Percentiles rank a stretch among this genome's conserved stretches.
These are phyloP conservation scores for Helicostylum pulchrum DNA, from an alignment of 192 early-diverging fungal species.

Conservation along the genomic window DNA sequence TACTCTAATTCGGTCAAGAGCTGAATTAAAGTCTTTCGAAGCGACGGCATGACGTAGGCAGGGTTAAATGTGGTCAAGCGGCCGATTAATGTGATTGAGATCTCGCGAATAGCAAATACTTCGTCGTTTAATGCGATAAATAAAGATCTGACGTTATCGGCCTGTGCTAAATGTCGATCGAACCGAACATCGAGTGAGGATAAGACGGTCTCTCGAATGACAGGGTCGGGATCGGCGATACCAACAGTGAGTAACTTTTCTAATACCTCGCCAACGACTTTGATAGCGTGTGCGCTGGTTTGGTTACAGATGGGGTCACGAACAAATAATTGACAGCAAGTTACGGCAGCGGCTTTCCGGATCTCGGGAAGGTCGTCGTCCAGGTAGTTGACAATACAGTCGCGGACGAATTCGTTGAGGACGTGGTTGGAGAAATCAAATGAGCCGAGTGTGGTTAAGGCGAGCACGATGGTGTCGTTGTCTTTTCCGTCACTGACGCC, in stretches of 20 bases:
- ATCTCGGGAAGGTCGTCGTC: slow-evolving; percentile 75
- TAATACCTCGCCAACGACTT: slow-evolving; percentile 84
- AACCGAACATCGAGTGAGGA: slow-evolving; percentile 77
- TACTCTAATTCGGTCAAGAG: slow-evolving; percentile 91
- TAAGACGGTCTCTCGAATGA: slow-evolving; percentile 75
- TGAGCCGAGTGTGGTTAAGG: slow-evolving; percentile 74
- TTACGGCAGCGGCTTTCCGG: slow-evolving; percentile 80
- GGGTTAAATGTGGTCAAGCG: slow-evolving; percentile 84
- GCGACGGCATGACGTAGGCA: slow-evolving; percentile 86
- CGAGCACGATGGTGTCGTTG: slow-evolving; percentile 74
- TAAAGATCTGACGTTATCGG: slow-evolving; percentile 84
- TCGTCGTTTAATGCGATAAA: slow-evolving; percentile 92
- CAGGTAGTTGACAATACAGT: slow-evolving; percentile 79
- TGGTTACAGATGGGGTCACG: slow-evolving; percentile 82
- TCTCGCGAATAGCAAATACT: slow-evolving; percentile 80
- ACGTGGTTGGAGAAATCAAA: slow-evolving; percentile 86
- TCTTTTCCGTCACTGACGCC: slow-evolving; percentile 56
- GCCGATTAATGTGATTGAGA: slow-evolving; percentile 82
- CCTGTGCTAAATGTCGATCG: slow-evolving; percentile 86
- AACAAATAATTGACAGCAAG: slow-evolving; percentile 78
- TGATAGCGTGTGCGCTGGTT: slow-evolving; percentile 68
- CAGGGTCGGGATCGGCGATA: slow-evolving; percentile 79
- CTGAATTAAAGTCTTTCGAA: slow-evolving; percentile 82
- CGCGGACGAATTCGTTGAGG: slow-evolving; percentile 86
- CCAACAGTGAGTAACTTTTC: slow-evolving; percentile 86